A percentile compares a stretch with the other conserved stretches of the same genome.
These are phyloP conservation scores for Microbotryomycetes sp. DNA, from an alignment of 1,284 basidiomycete genomes.

Conservation along the genomic window DNA sequence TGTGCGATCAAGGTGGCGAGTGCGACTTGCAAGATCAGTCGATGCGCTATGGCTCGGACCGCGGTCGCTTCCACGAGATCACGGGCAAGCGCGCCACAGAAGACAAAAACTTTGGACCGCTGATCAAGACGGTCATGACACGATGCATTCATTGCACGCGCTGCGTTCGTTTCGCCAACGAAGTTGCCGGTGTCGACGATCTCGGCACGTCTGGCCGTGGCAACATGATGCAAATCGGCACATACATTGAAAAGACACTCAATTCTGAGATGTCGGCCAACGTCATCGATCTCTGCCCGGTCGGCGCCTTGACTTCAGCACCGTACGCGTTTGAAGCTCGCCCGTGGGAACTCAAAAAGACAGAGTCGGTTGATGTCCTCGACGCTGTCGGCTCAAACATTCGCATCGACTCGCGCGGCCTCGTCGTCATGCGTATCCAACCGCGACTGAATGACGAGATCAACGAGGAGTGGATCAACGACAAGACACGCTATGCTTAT, in stretches of 20 bases:
- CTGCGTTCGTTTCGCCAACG: constrained; percentile 97
- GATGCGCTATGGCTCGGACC: constrained; percentile 97
- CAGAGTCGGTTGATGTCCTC: constrained; percentile 93
- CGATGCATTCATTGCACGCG: constrained; percentile 99
- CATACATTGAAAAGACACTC: constrained; percentile 96
- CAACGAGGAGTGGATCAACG: constrained; percentile 99
- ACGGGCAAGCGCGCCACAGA: constrained; percentile 96
- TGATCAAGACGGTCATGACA: constrained; percentile 99
- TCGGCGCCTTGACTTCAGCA: constrained; percentile 95
- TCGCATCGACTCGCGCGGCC: constrained; percentile 88
- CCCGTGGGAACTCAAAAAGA: constrained; percentile 98
- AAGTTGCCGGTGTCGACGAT: constrained; percentile 97
- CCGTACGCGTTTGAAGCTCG: constrained; percentile 95
- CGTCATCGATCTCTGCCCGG: constrained; percentile 92
- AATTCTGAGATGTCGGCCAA: constrained; percentile 97
- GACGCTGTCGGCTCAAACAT: constrained; percentile 99
- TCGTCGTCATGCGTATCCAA: constrained; percentile 95
- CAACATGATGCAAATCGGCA: constrained; percentile 98
- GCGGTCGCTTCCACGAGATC: constrained; percentile 95
- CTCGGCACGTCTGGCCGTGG: constrained; percentile 94
- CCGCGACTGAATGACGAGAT: constrained; percentile 95
- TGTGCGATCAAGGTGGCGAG: constrained; percentile 81
- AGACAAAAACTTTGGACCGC: constrained; percentile 95
- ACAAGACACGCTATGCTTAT: constrained; percentile 96
- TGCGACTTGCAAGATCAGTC: constrained; percentile 99